Conservation (phyloP, 148 eudicot species). For the Cornus controversa region DNA sequence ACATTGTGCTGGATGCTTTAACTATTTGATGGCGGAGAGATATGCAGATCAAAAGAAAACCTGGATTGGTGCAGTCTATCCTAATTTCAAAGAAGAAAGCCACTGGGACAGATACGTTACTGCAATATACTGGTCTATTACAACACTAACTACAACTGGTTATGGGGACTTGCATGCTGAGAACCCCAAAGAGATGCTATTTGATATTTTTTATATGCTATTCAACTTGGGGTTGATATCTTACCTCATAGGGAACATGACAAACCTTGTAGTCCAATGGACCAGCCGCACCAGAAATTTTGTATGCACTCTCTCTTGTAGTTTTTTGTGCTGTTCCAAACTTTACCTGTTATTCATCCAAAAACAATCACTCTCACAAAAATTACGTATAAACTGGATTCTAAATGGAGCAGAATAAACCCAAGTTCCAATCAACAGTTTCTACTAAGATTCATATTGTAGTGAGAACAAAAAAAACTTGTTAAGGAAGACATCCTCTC, state of each 20-base stretch:
- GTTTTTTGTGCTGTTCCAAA: constrained; percentile 2
- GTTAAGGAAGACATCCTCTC: background rate
- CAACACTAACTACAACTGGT: constrained; percentile 86
- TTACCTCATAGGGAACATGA: constrained; percentile 94
- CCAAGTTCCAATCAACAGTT: background rate
- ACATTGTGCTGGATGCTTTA: constrained; percentile 90
- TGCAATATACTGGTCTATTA: constrained; percentile 84
- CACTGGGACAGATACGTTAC: constrained; percentile 68
- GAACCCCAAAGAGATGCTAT: constrained; percentile 79
- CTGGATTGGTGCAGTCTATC: constrained; percentile 78
- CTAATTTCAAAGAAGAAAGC: constrained; percentile 60
- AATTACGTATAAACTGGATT: background rate
- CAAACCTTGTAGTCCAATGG: constrained; percentile 88
- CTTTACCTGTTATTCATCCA: background rate
- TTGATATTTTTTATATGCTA: constrained; percentile 69
- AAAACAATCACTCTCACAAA: background rate
- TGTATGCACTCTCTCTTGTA: constrained; percentile 35
- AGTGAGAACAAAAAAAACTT: background rate
- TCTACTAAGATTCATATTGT: background rate
- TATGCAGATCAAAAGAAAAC: constrained; percentile 62
- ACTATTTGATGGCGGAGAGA: constrained; percentile 77
- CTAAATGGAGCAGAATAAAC: background rate
- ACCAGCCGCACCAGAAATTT: constrained; percentile 82
- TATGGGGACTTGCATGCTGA: constrained; percentile 90
- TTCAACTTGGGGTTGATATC: constrained; percentile 92